phyloP scores from a whole-genome alignment of 2,329 filamentous ascomycete genomes.

The Ceratocystis huliohia region DNA sequence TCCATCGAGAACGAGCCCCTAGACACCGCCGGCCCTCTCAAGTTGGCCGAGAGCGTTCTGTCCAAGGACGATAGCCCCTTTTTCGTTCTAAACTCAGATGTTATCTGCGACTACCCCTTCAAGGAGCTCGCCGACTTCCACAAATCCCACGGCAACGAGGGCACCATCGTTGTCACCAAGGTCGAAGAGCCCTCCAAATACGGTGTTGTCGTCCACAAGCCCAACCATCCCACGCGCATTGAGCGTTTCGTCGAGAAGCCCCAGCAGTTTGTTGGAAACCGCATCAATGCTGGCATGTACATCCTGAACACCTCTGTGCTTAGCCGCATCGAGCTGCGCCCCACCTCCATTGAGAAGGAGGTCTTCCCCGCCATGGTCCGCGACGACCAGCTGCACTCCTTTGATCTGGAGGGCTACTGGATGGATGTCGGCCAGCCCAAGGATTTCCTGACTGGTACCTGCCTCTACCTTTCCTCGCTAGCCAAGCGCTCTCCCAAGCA shows the following conservation, averaged over 20 bases:
- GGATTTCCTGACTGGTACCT: slow-evolving; percentile 93
- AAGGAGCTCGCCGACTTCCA: slow-evolving; percentile 81
- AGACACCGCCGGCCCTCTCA: slow-evolving; percentile 87
- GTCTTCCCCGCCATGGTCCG: slow-evolving; percentile 89
- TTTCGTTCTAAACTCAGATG: slow-evolving; percentile 96
- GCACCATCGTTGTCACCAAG: slow-evolving; percentile 96
- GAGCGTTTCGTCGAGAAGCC: slow-evolving; percentile 99
- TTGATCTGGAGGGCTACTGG: slow-evolving; percentile 96
- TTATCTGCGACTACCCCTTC: slow-evolving; percentile 98
- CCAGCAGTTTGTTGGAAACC: slow-evolving; percentile 95
- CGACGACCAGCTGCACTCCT: slow-evolving; percentile 85
- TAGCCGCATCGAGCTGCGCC: slow-evolving; percentile 83
- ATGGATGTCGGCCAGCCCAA: slow-evolving; percentile 99
- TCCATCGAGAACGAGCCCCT: slow-evolving; percentile 92
- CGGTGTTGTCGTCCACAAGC: slow-evolving; percentile 95
- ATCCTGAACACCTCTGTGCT: slow-evolving; percentile 90
- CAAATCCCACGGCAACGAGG: slow-evolving; percentile 83
- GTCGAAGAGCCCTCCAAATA: slow-evolving; percentile 99
- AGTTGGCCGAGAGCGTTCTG: slow-evolving; percentile 84
- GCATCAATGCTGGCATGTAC: slow-evolving; percentile 97
- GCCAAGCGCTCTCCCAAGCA: slow-evolving; percentile 81
- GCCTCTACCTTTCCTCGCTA: slow-evolving; percentile 86
- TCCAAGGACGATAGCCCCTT: slow-evolving; percentile 89
- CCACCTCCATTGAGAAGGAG: slow-evolving; percentile 96
- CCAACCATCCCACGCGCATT: slow-evolving; percentile 77